A percentile compares a stretch with the other conserved stretches of the same genome.
These are phyloP conservation scores for Cyclostephanos tholiformis DNA, from an alignment of 108 stramenopile genomes.

Conservation along the genomic window DNA sequence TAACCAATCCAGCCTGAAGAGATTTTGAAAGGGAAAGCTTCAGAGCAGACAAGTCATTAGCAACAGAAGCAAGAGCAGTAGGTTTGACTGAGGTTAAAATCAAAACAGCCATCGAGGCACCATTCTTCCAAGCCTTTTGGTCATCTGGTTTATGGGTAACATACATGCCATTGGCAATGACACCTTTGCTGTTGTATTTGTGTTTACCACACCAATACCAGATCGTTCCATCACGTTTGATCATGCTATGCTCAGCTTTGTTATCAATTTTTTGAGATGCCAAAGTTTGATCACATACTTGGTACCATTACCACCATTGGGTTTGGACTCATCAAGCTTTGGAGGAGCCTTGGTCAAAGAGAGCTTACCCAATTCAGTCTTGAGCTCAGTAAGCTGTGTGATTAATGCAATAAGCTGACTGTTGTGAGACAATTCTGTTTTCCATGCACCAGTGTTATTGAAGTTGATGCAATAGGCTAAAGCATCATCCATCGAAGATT, in stretches of 20 bases:
- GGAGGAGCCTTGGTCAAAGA: too few relatives aligned
- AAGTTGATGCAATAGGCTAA: not conserved
- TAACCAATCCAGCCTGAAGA: constrained; percentile 1
- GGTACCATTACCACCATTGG: too few relatives aligned
- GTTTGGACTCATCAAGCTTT: too few relatives aligned
- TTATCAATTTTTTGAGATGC: constrained; percentile 1
- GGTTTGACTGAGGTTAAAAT: not conserved
- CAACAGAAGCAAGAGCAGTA: not conserved
- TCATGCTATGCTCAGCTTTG: not conserved
- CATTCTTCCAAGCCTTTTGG: not conserved
- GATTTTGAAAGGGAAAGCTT: not conserved
- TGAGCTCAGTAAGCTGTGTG: too few relatives aligned
- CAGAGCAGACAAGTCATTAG: not conserved
- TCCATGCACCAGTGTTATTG: not conserved
- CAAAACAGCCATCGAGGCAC: not conserved
- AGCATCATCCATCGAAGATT: not conserved
- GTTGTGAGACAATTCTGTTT: not conserved
- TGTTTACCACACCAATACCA: constrained; percentile 3
- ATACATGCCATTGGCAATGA: not conserved
- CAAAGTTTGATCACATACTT: not conserved
- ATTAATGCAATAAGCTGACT: not conserved
- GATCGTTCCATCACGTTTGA: not conserved
- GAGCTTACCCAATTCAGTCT: too few relatives aligned
- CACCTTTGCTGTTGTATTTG: not conserved
- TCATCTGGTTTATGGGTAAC: not conserved